phyloP scores from a whole-genome alignment of 768 basidiomycete species.

The Coprinopsis marcescibilis region DNA sequence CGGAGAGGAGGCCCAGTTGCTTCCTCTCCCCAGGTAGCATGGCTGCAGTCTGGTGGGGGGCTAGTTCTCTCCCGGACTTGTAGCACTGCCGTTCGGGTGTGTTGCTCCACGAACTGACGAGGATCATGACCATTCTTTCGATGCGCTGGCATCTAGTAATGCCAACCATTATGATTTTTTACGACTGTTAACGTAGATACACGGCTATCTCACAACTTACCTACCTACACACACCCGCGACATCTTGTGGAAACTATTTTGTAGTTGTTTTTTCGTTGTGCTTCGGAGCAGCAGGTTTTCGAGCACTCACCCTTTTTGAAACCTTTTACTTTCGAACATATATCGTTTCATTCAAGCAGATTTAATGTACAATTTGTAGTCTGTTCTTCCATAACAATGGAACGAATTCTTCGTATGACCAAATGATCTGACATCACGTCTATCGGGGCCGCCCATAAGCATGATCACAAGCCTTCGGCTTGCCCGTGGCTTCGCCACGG shows the following conservation, averaged over 20 bases:
- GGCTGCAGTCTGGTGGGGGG: not conserved
- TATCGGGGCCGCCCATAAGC: no score
- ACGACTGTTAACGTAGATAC: slow-evolving; percentile 6
- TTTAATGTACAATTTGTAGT: slow-evolving; percentile 1
- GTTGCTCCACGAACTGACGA: not conserved
- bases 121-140: slow-evolving; percentile 2
- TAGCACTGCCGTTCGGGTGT: slow-evolving; percentile 4
- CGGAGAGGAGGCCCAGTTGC: slow-evolving; percentile 7
- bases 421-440: no score
- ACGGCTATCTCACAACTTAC: slow-evolving; percentile 8
- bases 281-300: slow-evolving; percentile 3
- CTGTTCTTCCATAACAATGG: slow-evolving; percentile 2
- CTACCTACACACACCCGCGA: slow-evolving; percentile 10
- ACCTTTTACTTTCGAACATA: not conserved
- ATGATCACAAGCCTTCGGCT: no score
- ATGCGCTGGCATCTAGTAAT: slow-evolving; percentile 12
- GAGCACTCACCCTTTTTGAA: slow-evolving; percentile 1
- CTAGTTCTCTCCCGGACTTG: not conserved
- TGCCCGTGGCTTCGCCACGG: no score
- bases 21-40: slow-evolving; percentile 2
- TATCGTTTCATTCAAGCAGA: not conserved
- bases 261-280: slow-evolving; percentile 7
- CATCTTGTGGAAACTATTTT: slow-evolving; percentile 10
- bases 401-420: not conserved
- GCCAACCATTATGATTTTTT: slow-evolving; percentile 10